Conservation (phyloP, 208 protist species). For the Perkinsela sp. region DNA sequence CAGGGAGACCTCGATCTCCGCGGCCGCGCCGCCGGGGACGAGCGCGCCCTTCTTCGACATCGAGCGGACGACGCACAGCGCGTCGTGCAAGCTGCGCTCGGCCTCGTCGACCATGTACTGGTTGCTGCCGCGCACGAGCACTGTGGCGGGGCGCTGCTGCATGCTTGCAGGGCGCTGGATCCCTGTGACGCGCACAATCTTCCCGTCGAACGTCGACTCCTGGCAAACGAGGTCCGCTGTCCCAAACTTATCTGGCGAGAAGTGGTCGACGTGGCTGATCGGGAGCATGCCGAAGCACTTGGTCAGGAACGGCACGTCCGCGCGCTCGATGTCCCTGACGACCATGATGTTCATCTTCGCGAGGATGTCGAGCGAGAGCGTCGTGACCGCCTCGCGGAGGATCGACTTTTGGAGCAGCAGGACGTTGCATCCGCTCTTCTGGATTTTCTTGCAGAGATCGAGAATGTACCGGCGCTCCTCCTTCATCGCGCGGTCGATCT, state of each 20-base stretch:
- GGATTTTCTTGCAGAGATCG: constrained; percentile 86
- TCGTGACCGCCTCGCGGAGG: constrained; percentile 84
- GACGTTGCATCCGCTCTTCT: constrained; percentile 90
- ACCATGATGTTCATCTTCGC: constrained; percentile 97
- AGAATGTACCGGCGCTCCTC: constrained; percentile 93
- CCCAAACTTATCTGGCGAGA: constrained; percentile 86
- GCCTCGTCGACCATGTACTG: constrained; percentile 87
- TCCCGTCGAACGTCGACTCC: constrained; percentile 47
- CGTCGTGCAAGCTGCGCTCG: constrained; percentile 94
- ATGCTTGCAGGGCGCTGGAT: constrained; percentile 20
- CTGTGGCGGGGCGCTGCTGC: constrained; percentile 73
- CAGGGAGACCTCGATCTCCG: constrained; percentile 81
- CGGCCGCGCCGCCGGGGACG: constrained; percentile 81
- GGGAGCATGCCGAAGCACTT: constrained; percentile 86
- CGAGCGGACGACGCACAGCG: constrained; percentile 93
- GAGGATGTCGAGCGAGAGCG: constrained; percentile 90
- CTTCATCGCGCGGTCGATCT: constrained; percentile 89
- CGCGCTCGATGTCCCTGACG: constrained; percentile 91
- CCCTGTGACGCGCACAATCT: constrained; percentile 80
- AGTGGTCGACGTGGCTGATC: constrained; percentile 78
- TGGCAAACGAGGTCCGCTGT: constrained; percentile 75
- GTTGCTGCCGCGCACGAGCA: constrained; percentile 86
- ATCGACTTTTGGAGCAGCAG: constrained; percentile 98
- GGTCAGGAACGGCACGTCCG: constrained; percentile 94
- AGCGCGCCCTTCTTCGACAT: constrained; percentile 88